phyloP scores from a whole-genome alignment of 2,329 filamentous ascomycete genomes.

The Botrytis squamosa region DNA sequence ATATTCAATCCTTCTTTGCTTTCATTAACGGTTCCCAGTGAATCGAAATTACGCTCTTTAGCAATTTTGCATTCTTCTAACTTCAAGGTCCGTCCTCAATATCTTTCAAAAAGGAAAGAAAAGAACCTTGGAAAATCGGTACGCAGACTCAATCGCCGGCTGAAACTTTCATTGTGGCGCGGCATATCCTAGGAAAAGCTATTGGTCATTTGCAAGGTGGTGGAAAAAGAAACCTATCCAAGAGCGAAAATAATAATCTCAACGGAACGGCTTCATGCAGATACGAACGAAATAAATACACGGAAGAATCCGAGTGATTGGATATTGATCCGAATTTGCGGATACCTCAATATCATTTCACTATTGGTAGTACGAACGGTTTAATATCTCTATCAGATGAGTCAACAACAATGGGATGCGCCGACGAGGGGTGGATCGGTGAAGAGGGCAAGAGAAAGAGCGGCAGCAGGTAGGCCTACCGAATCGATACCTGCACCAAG shows the following conservation, averaged over 20 bases:
- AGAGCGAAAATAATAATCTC: not conserved
- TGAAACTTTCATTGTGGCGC: conserved; percentile 17
- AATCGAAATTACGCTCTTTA: conserved; percentile 36
- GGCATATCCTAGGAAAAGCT: not conserved
- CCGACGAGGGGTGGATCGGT: conserved; percentile 45
- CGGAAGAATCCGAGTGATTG: conserved; percentile 28
- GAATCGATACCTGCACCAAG: conserved; percentile 32
- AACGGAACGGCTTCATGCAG: conserved; percentile 37
- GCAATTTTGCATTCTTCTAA: conserved; percentile 25
- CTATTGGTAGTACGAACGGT: conserved; percentile 9
- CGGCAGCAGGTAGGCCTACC: conserved; percentile 44
- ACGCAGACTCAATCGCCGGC: conserved; percentile 17
- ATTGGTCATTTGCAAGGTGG: not conserved
- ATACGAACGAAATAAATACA: conserved; percentile 33
- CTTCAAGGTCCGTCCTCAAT: conserved; percentile 31
- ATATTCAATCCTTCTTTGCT: conserved; percentile 29
- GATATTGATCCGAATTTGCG: conserved; percentile 27
- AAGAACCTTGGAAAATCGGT: not conserved
- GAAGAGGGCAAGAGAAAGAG: conserved; percentile 54
- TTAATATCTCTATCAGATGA: conserved; percentile 31
- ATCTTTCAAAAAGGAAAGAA: conserved; percentile 5
- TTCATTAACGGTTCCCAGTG: conserved; percentile 35
- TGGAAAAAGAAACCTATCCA: not conserved
- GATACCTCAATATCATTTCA: conserved; percentile 26
- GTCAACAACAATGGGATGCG: conserved; percentile 35